A percentile compares a stretch with the other conserved stretches of the same genome.
Conservation (phyloP, 495 filamentous ascomycete genomes). For the Parachaetomium inaequale region DNA sequence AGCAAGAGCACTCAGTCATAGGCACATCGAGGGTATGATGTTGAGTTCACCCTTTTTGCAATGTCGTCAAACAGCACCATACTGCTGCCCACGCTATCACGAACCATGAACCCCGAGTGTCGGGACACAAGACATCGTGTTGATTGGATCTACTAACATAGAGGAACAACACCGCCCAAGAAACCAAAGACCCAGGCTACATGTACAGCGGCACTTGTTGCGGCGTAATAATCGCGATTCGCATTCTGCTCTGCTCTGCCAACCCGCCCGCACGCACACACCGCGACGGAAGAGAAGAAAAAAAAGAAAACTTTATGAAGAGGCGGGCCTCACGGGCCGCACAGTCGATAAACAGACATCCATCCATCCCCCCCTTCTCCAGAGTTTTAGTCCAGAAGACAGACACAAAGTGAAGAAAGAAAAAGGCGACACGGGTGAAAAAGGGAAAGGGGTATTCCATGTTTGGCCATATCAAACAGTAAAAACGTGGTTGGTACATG, state of each 20-base stretch:
- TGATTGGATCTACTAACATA: conserved; percentile 5
- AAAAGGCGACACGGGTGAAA: neutral
- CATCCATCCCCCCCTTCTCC: conserved; percentile 7
- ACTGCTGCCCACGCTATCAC: neutral
- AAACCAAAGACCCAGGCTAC: neutral
- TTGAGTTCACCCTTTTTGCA: too few species aligned
- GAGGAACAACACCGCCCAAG: conserved; percentile 7
- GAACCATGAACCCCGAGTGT: neutral
- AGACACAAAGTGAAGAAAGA: conserved; percentile 4
- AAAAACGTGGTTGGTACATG: conserved; percentile 28
- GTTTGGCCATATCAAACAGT: conserved; percentile 22
- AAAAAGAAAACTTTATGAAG: neutral
- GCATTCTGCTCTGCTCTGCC: conserved; percentile 8
- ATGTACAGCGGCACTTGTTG: neutral
- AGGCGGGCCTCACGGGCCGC: neutral
- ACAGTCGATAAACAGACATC: conserved; percentile 4
- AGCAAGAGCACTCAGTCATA: too few species aligned
- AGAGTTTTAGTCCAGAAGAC: conserved; percentile 20
- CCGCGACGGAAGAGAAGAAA: neutral
- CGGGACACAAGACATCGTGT: conserved; percentile 1
- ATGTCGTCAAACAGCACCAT: neutral
- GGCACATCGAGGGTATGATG: too few species aligned
- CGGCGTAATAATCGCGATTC: neutral
- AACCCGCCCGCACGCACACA: too few species aligned
- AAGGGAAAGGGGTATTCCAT: conserved; percentile 26